These are phyloP conservation scores for Globisporangium cederbergense DNA, from an alignment of 352 stramenopile genomes.

Conservation along the genomic window DNA sequence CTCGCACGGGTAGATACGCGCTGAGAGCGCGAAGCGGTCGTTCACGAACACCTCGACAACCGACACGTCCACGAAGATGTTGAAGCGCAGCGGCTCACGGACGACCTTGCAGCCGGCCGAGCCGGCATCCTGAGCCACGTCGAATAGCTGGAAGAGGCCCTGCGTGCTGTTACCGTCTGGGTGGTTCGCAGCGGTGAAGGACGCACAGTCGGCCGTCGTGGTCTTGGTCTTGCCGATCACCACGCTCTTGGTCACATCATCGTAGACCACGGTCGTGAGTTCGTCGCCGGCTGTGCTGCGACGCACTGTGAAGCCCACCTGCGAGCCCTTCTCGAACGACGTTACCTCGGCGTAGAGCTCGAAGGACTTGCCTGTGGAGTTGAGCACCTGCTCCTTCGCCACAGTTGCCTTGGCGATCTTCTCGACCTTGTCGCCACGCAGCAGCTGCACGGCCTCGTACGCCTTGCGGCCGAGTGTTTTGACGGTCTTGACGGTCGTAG, in stretches of 20 bases:
- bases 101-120: slow-evolving; percentile 27
- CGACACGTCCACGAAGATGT: slow-evolving; percentile 70
- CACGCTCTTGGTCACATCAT: slow-evolving; percentile 54
- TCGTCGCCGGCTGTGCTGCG: slow-evolving; percentile 42
- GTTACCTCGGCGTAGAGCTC: slow-evolving; percentile 40
- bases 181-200: slow-evolving; percentile 36
- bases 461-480: slow-evolving; percentile 58
- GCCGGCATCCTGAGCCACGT: slow-evolving; percentile 29
- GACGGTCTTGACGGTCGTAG: slow-evolving; percentile 45
- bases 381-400: slow-evolving; percentile 24
- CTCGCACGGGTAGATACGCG: slow-evolving; percentile 63
- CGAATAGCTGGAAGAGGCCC: slow-evolving; percentile 62
- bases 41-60: slow-evolving; percentile 72
- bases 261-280: slow-evolving; percentile 59
- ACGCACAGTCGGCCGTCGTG: slow-evolving; percentile 40
- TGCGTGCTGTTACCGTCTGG: slow-evolving; percentile 33
- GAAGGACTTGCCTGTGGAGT: slow-evolving; percentile 16
- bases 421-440: slow-evolving; percentile 45
- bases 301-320: slow-evolving; percentile 59
- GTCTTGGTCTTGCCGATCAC: slow-evolving; percentile 53
- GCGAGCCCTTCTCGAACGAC: slow-evolving; percentile 51
- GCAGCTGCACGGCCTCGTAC: slow-evolving; percentile 38
- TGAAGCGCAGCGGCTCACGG: slow-evolving; percentile 51
- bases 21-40: slow-evolving; percentile 57
- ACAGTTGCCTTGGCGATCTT: slow-evolving; percentile 25